These are phyloP conservation scores for Apiospora marii DNA, from an alignment of 2,329 filamentous ascomycete species.

Conservation along the genomic window DNA sequence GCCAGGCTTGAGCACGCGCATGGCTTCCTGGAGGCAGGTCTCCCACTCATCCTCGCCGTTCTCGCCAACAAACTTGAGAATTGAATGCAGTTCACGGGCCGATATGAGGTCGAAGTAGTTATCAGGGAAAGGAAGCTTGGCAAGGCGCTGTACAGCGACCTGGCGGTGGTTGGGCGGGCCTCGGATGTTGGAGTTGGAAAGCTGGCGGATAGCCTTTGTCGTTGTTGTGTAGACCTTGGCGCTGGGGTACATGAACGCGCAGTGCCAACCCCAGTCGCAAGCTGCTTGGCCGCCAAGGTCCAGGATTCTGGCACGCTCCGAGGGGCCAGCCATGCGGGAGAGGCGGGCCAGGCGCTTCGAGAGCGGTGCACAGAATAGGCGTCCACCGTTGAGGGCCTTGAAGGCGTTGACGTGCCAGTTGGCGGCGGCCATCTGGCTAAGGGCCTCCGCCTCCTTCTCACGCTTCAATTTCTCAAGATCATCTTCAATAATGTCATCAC, in stretches of 20 bases:
- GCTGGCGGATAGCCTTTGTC: slow-evolving; percentile 73
- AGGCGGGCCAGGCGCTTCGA: slow-evolving; percentile 67
- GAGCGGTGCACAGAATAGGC: slow-evolving; percentile 69
- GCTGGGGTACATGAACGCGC: slow-evolving; percentile 84
- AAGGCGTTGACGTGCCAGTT: slow-evolving; percentile 69
- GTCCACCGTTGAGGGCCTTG: slow-evolving; percentile 70
- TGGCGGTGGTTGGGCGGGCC: slow-evolving; percentile 89
- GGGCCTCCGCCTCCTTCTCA: slow-evolving; percentile 83
- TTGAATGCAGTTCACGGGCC: slow-evolving; percentile 83
- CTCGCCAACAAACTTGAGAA: slow-evolving; percentile 77
- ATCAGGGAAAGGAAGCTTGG: slow-evolving; percentile 83
- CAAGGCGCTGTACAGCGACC: slow-evolving; percentile 78
- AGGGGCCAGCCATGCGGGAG: slow-evolving; percentile 57
- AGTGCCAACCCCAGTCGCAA: slow-evolving; percentile 96
- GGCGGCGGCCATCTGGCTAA: slow-evolving; percentile 71
- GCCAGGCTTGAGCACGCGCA: slow-evolving; percentile 90
- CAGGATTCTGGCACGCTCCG: slow-evolving; percentile 72
- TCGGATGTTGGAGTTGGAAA: slow-evolving; percentile 77
- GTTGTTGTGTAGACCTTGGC: slow-evolving; percentile 89
- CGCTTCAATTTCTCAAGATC: slow-evolving; percentile 69
- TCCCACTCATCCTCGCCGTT: slow-evolving; percentile 87
- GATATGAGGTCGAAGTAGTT: slow-evolving; percentile 92
- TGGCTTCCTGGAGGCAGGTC: slow-evolving; percentile 82
- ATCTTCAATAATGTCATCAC: slow-evolving; percentile 69
- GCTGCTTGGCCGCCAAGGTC: slow-evolving; percentile 86